These are phyloP conservation scores for Blastobotrys niveus DNA, from an alignment of 1,139 yeast species.

Conservation along the genomic window DNA sequence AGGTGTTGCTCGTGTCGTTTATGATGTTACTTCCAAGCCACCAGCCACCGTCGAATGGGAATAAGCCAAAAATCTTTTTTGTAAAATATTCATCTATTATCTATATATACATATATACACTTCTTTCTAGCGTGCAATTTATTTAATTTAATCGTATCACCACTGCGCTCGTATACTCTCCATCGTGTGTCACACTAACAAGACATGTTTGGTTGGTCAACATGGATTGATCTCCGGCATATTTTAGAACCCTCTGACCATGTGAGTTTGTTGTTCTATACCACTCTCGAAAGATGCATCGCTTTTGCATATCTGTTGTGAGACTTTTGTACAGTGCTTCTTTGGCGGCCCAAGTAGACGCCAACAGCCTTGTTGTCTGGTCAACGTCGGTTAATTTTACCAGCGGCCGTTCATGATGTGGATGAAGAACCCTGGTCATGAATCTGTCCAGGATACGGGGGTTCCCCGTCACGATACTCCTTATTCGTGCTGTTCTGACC, in stretches of 20 bases:
- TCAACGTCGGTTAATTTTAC: constrained; percentile 27
- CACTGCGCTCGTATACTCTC: constrained; percentile 40
- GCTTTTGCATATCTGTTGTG: constrained; percentile 43
- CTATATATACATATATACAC: neutral
- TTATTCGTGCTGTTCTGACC: constrained; percentile 47
- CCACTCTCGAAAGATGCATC: constrained; percentile 60
- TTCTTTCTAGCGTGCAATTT: neutral
- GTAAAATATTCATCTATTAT: neutral
- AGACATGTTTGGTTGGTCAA: constrained; percentile 48
- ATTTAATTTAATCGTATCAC: constrained; percentile 23
- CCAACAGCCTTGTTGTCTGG: constrained; percentile 33
- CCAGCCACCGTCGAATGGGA: constrained; percentile 99
- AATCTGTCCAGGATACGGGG: constrained; percentile 38
- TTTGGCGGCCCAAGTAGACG: constrained; percentile 70
- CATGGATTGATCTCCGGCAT: too few species aligned
- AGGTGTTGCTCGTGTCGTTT: constrained; percentile 98
- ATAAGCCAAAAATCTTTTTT: constrained; percentile 38
- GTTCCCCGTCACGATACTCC: constrained; percentile 36
- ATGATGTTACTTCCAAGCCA: constrained; percentile 97
- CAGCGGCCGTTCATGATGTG: constrained; percentile 41
- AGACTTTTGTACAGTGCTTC: constrained; percentile 70
- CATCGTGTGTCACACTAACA: constrained; percentile 62
- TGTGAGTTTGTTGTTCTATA: constrained; percentile 34
- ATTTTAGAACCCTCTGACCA: constrained; percentile 21
- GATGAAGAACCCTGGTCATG: constrained; percentile 47